These are phyloP conservation scores for Secale cereale DNA, from an alignment of 176 grass and related monocot species.

Conservation along the genomic window DNA sequence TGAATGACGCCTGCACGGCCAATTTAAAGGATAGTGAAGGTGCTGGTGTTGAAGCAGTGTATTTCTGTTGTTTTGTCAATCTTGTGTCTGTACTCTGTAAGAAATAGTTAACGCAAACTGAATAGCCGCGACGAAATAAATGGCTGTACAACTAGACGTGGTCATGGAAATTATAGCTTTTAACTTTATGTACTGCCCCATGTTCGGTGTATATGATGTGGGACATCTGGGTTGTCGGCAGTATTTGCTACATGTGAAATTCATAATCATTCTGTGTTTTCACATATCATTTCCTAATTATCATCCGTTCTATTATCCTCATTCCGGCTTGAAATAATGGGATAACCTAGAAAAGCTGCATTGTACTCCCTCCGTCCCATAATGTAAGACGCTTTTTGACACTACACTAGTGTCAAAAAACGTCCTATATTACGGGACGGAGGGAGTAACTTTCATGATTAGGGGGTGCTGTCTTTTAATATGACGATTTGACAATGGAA, in stretches of 20 bases:
- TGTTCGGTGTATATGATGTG: background rate
- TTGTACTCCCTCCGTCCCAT: too few relatives aligned
- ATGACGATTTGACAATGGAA: background rate
- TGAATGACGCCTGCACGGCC: slow-evolving; percentile 36
- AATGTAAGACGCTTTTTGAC: too few relatives aligned
- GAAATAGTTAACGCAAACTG: background rate
- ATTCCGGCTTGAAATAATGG: background rate
- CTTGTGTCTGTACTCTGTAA: background rate
- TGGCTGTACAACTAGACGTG: background rate
- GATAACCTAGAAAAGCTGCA: background rate
- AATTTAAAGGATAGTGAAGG: slow-evolving; percentile 12
- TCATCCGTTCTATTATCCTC: background rate
- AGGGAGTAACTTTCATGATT: background rate
- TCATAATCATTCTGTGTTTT: background rate
- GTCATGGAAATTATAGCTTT: background rate
- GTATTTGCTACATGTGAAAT: background rate
- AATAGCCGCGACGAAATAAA: background rate
- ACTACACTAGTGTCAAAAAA: too few relatives aligned
- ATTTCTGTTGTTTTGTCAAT: slow-evolving; percentile 9
- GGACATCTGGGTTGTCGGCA: background rate
- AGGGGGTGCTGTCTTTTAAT: background rate
- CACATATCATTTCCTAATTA: background rate
- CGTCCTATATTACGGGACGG: too few relatives aligned
- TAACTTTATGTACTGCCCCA: background rate
- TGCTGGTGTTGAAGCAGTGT: slow-evolving; percentile 18